Percentiles rank a stretch among this genome's conserved stretches.
phyloP scores from a whole-genome alignment of 805 yeast genomes.

The Maudiozyma pseudohumilis region DNA sequence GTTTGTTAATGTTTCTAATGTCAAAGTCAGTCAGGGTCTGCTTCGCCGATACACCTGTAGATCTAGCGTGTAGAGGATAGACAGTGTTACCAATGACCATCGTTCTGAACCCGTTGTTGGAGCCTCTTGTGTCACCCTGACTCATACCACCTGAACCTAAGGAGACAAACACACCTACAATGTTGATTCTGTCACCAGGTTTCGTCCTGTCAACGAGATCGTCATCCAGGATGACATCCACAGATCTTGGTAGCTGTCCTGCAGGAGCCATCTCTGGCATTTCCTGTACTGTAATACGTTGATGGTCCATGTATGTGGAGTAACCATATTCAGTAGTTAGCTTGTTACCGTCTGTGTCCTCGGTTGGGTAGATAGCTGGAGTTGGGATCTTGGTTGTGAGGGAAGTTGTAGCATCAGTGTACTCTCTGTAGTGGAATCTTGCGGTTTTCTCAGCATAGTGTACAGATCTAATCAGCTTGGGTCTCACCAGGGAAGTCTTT shows the following conservation, averaged over 20 bases:
- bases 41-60: constrained; percentile 69
- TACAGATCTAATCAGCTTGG: constrained; percentile 82
- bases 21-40: constrained; percentile 69
- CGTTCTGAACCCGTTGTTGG: constrained; percentile 58
- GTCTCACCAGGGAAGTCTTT: constrained; percentile 84
- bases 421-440: constrained; percentile 82
- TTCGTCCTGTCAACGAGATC: constrained; percentile 86
- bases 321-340: constrained; percentile 86
- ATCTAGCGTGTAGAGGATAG: constrained; percentile 79
- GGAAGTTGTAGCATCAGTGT: constrained; percentile 85
- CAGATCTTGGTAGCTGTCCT: constrained; percentile 89
- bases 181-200: constrained; percentile 93
- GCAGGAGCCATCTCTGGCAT: constrained; percentile 98
- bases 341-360: constrained; percentile 85
- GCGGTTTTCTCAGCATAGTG: constrained; percentile 84
- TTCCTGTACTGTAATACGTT: constrained; percentile 86
- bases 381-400: constrained; percentile 43
- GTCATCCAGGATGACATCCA: constrained; percentile 88
- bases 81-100: constrained; percentile 83
- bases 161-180: constrained; percentile 89
- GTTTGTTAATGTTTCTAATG: constrained; percentile 72
- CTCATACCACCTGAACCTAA: constrained; percentile 54
- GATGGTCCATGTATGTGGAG: constrained; percentile 88
- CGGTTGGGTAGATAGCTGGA: constrained; percentile 83
- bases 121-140: constrained; percentile 26